Base-by-base conservation (phyloP, 768 basidiomycete genomes). In the Rhodotorula taiwanensis region DNA sequence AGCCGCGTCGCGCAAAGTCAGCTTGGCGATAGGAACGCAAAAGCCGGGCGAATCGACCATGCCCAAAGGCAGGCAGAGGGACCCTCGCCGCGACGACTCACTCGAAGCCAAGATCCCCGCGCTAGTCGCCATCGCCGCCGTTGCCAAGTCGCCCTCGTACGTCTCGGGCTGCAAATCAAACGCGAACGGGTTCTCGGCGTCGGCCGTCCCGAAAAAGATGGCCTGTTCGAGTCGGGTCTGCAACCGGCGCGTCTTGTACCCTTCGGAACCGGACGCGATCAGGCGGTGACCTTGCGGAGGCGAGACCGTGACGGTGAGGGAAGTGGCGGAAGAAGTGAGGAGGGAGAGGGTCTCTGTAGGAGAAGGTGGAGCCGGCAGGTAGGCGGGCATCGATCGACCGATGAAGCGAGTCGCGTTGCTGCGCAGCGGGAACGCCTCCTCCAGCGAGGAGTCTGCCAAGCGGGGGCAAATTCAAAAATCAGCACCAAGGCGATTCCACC, bases 51-150 rank as follows among this genome's bases (percentile, higher is more conserved):
- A n/a, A n/a, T n/a, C n/a, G n/a, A n/a, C n/a, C n/a, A n/a, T n/a
- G n/a, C n/a, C n/a, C n/a, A n/a, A n/a, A n/a, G n/a, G n/a, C n/a
- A n/a, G n/a, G n/a, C n/a, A n/a, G n/a, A n/a, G n/a, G n/a, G n/a
- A n/a, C 36, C 36, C 10, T 39, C 36, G 31, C 21, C n/a, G 30
- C 30, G 20, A 4, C n/a, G 23, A 59, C 78, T 58, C 51, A 89
- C 90, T 83, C 59, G 89, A 93, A 60, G 83, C 79, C 14, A 94
- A 76, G 21, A 79, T 74, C 36, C 76, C 76, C 11, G 65, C 56
- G 36, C 74, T 75, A 23, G 77, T 74, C 2, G 67, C 67, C 55
- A 76, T 74, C 13, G 74, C 72, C 0, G 78, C 78, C 16, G 56
- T 68, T 3, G 73, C 71, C 16, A 76, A 60, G 63, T 78, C 74